Evolutionary conservation across 2,329 filamentous ascomycete genomes (phyloP).

Genomic region (Dactylella cylindrospora): DNA sequence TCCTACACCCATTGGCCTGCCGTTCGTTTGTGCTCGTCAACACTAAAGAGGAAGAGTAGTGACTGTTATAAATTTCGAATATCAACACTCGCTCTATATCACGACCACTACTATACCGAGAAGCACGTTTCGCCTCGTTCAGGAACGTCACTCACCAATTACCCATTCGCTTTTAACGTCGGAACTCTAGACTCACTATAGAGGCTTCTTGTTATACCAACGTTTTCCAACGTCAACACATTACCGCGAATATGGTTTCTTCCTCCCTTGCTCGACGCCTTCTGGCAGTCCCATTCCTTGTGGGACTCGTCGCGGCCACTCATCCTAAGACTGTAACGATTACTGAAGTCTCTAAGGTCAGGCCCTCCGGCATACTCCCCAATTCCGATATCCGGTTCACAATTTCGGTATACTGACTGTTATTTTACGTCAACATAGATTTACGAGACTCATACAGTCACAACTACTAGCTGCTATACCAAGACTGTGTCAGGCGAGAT

Average conservation of each 20-base stretch:
- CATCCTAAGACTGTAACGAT: slow-evolving; percentile 14
- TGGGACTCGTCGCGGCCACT: slow-evolving; percentile 18
- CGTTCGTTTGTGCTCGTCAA: slow-evolving; percentile 40
- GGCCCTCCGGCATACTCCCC: background rate
- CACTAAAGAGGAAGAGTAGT: slow-evolving; percentile 12
- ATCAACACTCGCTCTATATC: slow-evolving; percentile 30
- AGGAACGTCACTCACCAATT: slow-evolving; percentile 16
- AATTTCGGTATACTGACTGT: background rate
- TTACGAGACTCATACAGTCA: slow-evolving; percentile 15
- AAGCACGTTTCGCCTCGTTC: slow-evolving; percentile 32
- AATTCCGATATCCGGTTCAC: background rate
- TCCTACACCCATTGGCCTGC: slow-evolving; percentile 26
- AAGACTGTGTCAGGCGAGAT: slow-evolving; percentile 13
- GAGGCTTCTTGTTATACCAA: slow-evolving; percentile 21
- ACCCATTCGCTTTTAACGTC: slow-evolving; percentile 24
- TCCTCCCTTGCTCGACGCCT: slow-evolving; percentile 17
- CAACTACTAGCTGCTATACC: slow-evolving; percentile 28
- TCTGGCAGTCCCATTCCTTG: slow-evolving; percentile 19
- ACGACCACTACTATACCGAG: too few species aligned
- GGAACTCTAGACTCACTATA: slow-evolving; percentile 31
- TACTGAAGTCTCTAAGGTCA: slow-evolving; percentile 19
- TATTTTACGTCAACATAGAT: slow-evolving; percentile 8
- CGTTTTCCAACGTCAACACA: too few species aligned
- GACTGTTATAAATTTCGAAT: slow-evolving; percentile 8
- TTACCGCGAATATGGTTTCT: slow-evolving; percentile 25